Percentiles rank a stretch among this genome's conserved stretches.
Conservation (phyloP, 2,329 filamentous ascomycete genomes). For the Pseudocercospora musae region DNA sequence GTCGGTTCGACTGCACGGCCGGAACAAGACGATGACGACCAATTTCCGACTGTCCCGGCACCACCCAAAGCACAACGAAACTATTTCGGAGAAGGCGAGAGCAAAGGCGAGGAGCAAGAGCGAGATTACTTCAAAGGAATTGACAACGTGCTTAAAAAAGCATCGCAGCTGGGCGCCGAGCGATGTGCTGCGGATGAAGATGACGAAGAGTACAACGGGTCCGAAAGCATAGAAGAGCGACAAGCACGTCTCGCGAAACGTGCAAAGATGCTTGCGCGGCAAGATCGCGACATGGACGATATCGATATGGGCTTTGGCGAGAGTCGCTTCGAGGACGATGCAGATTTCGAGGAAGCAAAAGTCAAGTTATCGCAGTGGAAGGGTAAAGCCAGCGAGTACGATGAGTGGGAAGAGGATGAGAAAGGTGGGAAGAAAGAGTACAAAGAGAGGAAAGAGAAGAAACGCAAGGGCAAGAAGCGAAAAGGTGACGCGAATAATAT, state of each 20-base stretch:
- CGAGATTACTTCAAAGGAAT: conserved; percentile 31
- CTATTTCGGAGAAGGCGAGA: conserved; percentile 36
- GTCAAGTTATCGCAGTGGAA: conserved; percentile 67
- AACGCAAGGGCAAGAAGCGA: conserved; percentile 69
- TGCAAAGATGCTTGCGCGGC: conserved; percentile 64
- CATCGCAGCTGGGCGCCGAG: conserved; percentile 52
- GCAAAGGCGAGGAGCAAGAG: conserved; percentile 14
- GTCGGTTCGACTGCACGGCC: neutral
- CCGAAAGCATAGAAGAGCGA: conserved; percentile 49
- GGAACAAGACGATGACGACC: conserved; percentile 6
- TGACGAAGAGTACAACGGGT: conserved; percentile 42
- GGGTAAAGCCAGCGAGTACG: conserved; percentile 49
- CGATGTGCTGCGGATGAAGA: conserved; percentile 41
- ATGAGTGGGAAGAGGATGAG: conserved; percentile 47
- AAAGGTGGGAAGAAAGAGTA: conserved; percentile 65
- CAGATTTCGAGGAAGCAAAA: conserved; percentile 58
- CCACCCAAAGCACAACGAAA: conserved; percentile 27
- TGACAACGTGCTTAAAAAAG: conserved; percentile 63
- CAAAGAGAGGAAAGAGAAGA: conserved; percentile 66
- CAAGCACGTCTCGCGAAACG: conserved; percentile 63
- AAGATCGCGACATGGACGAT: conserved; percentile 80
- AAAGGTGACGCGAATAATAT: conserved; percentile 41
- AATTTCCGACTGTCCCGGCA: neutral
- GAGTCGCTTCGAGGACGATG: conserved; percentile 81
- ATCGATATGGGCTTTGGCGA: conserved; percentile 93